phyloP scores from a whole-genome alignment of 2,329 filamentous ascomycete genomes.

The Colletotrichum caudatum region DNA sequence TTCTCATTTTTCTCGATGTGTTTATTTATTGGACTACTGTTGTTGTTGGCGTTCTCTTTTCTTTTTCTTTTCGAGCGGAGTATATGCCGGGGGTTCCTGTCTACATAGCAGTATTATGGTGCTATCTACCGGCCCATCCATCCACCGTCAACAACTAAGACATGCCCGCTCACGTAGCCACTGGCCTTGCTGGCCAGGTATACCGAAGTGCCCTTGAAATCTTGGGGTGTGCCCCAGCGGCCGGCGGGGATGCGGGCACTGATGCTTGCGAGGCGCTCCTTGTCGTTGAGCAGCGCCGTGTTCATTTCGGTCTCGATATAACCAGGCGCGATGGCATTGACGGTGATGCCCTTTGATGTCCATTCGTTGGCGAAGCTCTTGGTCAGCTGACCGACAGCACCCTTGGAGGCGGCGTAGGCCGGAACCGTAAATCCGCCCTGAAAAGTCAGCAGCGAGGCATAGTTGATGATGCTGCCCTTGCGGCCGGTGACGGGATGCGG shows the following conservation, averaged over 20 bases:
- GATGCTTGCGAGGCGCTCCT: conserved; percentile 77
- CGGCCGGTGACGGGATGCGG: conserved; percentile 63
- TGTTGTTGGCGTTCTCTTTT: not conserved
- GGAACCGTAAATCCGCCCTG: conserved; percentile 91
- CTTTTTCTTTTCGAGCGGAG: too few relatives aligned
- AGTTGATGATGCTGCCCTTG: conserved; percentile 83
- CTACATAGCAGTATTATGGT: not conserved
- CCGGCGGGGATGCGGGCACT: conserved; percentile 85
- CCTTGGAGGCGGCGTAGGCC: conserved; percentile 88
- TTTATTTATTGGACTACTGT: not conserved
- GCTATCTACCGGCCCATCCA: conserved; percentile 85
- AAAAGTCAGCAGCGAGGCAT: conserved; percentile 83
- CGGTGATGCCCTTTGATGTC: conserved; percentile 81
- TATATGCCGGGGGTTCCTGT: too few relatives aligned
- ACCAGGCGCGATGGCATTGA: conserved; percentile 90
- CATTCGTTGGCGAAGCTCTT: conserved; percentile 91
- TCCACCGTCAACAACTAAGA: conserved; percentile 87
- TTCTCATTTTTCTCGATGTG: not conserved
- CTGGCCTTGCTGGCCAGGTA: conserved; percentile 83
- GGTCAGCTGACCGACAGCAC: conserved; percentile 85
- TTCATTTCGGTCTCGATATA: conserved; percentile 98
- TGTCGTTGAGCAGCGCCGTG: conserved; percentile 79
- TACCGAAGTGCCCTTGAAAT: conserved; percentile 87
- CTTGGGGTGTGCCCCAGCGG: conserved; percentile 84
- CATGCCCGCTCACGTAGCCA: conserved; percentile 84